Evolutionary conservation across 495 filamentous ascomycete genomes (phyloP).

Genomic region (Penicillium arizonense): DNA sequence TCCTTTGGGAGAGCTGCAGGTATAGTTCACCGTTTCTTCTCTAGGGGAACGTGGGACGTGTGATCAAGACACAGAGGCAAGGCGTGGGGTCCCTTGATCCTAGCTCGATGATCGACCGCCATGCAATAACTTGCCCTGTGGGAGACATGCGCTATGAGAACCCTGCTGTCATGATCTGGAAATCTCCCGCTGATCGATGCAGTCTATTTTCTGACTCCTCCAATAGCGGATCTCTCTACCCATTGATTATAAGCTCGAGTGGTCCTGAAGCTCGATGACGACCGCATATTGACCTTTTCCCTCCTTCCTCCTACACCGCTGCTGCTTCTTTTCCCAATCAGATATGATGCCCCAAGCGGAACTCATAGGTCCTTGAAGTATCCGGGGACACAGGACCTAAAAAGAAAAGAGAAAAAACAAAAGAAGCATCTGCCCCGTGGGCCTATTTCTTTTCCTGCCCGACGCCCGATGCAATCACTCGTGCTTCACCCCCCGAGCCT

Average conservation of each 20-base stretch:
- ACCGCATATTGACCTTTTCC: slow-evolving; percentile 25
- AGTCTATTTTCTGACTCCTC: slow-evolving; percentile 48
- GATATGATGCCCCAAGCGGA: slow-evolving; percentile 33
- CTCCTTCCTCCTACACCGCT: slow-evolving; percentile 13
- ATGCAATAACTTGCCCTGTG: slow-evolving; percentile 44
- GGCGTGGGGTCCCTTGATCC: slow-evolving; percentile 26
- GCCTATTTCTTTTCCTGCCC: slow-evolving; percentile 13
- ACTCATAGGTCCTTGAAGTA: slow-evolving; percentile 24
- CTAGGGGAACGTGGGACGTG: slow-evolving; percentile 17
- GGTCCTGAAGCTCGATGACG: slow-evolving; percentile 30
- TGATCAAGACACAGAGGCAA: slow-evolving; percentile 20
- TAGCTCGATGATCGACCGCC: slow-evolving; percentile 45
- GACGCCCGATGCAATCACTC: slow-evolving; percentile 49
- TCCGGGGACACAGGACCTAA: slow-evolving; percentile 4
- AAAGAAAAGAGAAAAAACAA: slow-evolving; percentile 3
- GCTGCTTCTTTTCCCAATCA: slow-evolving; percentile 14
- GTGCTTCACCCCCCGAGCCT: slow-evolving; percentile 46
- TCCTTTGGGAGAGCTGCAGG: slow-evolving; percentile 11
- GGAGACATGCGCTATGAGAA: slow-evolving; percentile 44
- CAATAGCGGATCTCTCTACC: slow-evolving; percentile 34
- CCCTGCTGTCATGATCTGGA: slow-evolving; percentile 46
- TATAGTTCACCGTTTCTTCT: slow-evolving; percentile 37
- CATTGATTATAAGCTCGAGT: slow-evolving; percentile 42
- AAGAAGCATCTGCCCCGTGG: slow-evolving; percentile 15
- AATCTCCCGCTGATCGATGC: slow-evolving; percentile 41